Conservation (phyloP, 208 protist genomes). For the Acanthamoeba sp. region DNA sequence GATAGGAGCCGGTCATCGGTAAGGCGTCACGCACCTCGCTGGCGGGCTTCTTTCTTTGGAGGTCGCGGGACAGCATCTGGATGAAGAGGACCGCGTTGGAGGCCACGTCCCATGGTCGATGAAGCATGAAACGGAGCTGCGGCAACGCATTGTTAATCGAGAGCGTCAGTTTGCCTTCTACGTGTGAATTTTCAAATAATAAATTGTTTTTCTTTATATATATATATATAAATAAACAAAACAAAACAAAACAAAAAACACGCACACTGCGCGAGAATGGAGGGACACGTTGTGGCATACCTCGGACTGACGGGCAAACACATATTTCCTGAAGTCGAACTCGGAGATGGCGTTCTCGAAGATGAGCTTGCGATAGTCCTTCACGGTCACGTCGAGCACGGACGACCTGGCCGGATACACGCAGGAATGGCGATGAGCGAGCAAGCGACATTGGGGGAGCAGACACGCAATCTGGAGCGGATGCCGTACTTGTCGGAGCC, state of each 20-base stretch:
- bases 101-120: slow-evolving; percentile 66
- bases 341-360: slow-evolving; percentile 57
- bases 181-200: background rate
- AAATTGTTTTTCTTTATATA: no score
- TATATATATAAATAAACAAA: no score
- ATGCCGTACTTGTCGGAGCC: slow-evolving; percentile 1
- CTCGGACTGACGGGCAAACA: slow-evolving; percentile 61
- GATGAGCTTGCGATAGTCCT: slow-evolving; percentile 58
- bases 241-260: no score
- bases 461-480: background rate
- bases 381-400: background rate
- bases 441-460: background rate
- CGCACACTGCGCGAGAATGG: background rate
- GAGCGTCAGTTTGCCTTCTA: background rate
- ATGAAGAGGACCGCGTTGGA: slow-evolving; percentile 51
- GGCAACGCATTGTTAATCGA: background rate
- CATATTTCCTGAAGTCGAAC: slow-evolving; percentile 66
- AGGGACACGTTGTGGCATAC: background rate
- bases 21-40: background rate
- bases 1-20: no score
- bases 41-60: background rate
- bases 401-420: background rate
- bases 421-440: background rate
- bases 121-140: slow-evolving; percentile 59
- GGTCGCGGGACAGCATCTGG: slow-evolving; percentile 47